These are phyloP conservation scores for Symbiodinium pilosum DNA, from an alignment of 73 alveolate species.

Conservation along the genomic window DNA sequence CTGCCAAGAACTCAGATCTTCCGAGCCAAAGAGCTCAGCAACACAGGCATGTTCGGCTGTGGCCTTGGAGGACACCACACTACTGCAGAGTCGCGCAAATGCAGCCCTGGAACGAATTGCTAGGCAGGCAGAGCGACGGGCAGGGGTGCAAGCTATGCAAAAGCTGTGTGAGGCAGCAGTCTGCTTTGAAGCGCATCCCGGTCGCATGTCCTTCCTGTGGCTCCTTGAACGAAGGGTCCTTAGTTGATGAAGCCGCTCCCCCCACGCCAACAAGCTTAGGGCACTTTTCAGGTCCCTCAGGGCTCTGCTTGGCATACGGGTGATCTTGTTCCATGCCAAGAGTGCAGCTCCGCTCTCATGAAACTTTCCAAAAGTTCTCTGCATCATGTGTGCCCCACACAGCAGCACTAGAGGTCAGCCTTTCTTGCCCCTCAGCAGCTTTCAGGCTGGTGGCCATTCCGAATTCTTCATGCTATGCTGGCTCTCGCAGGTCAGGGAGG, in stretches of 20 bases:
- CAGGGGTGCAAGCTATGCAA: too few species aligned
- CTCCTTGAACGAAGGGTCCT: constrained; percentile 18
- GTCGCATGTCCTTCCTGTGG: constrained; percentile 90
- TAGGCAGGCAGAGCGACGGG: too few species aligned
- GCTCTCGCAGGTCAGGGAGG: background rate
- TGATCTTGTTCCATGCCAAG: constrained; percentile 69
- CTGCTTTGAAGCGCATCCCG: constrained; percentile 87
- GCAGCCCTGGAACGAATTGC: constrained; percentile 85
- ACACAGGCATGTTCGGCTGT: background rate
- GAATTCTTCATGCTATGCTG: background rate
- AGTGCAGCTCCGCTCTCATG: constrained; percentile 6
- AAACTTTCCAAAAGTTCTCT: too few species aligned
- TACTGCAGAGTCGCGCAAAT: constrained; percentile 46
- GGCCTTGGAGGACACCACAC: constrained; percentile 47
- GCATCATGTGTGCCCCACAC: background rate
- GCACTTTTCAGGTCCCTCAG: background rate
- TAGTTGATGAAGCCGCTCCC: background rate
- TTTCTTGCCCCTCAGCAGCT: constrained; percentile 63
- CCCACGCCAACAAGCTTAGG: background rate
- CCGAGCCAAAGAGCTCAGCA: background rate
- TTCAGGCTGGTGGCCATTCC: constrained; percentile 13
- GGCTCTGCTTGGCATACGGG: constrained; percentile 42
- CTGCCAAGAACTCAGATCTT: background rate
- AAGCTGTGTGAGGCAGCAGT: constrained; percentile 40
- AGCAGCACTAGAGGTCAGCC: constrained; percentile 61